Evolutionary conservation across 352 stramenopile genomes (phyloP).

Genomic region (Phytopythium aichiense): DNA sequence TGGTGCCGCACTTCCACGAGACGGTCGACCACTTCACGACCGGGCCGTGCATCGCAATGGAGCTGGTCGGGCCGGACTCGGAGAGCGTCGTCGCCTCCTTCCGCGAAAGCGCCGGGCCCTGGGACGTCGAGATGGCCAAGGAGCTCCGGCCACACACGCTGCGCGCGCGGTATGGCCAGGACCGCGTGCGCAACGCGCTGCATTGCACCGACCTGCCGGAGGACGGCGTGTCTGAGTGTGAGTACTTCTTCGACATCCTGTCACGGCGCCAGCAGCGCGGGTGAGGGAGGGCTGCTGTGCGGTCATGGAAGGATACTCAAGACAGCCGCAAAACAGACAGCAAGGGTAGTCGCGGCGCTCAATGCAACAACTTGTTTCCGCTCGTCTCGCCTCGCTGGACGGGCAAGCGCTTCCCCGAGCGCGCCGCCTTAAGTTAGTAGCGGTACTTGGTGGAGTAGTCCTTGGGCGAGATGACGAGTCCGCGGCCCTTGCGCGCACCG

Average conservation of each 20-base stretch:
- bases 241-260: slow-evolving; percentile 95
- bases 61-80: slow-evolving; percentile 67
- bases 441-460: slow-evolving; percentile 99
- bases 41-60: slow-evolving; percentile 87
- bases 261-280: slow-evolving; percentile 48
- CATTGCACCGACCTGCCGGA: slow-evolving; percentile 93
- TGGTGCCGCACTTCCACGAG: slow-evolving; percentile 90
- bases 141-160: slow-evolving; percentile 89
- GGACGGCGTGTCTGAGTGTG: slow-evolving; percentile 87
- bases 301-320: neutral
- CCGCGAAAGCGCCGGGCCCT: slow-evolving; percentile 82
- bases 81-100: slow-evolving; percentile 68
- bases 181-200: slow-evolving; percentile 87
- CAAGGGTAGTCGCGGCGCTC: slow-evolving; percentile 2
- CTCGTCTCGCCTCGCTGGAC: neutral
- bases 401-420: neutral
- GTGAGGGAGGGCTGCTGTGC: slow-evolving; percentile 4
- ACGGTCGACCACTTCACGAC: slow-evolving; percentile 88
- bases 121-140: slow-evolving; percentile 92
- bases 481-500: slow-evolving; percentile 95
- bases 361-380: neutral
- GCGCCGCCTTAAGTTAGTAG: slow-evolving; percentile 70
- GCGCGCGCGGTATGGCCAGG: slow-evolving; percentile 84
- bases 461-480: slow-evolving; percentile 98
- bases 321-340: neutral